Evolutionary conservation across 2,329 filamentous ascomycete genomes (phyloP).

Genomic region (Verticillium dahliae): DNA sequence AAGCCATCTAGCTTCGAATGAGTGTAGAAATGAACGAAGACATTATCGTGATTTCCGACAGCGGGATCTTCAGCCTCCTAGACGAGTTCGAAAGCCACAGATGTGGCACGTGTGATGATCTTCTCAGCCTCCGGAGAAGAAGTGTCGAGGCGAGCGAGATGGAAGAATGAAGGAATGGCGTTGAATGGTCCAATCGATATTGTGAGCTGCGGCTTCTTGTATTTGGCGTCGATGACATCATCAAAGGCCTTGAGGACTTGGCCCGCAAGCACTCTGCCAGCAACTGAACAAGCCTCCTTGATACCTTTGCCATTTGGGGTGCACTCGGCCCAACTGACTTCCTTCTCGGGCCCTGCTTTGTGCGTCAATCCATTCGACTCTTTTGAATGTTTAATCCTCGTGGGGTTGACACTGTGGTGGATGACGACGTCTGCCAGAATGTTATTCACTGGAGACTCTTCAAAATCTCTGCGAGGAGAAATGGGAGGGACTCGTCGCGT

Average conservation of each 20-base stretch:
- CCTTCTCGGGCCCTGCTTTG: too few relatives aligned
- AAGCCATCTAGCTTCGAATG: background rate
- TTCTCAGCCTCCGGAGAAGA: background rate
- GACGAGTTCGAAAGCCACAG: background rate
- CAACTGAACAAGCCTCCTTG: background rate
- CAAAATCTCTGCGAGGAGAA: background rate
- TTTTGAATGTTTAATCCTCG: background rate
- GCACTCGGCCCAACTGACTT: background rate
- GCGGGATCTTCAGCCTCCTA: background rate
- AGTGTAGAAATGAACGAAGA: background rate
- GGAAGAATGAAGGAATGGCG: background rate
- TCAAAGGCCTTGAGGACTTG: background rate
- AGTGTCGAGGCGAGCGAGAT: background rate
- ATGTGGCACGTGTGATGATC: background rate
- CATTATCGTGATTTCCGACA: background rate
- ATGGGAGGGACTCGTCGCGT: background rate
- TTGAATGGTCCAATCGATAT: background rate
- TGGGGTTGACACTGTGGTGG: background rate
- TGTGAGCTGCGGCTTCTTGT: background rate
- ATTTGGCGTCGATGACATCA: background rate
- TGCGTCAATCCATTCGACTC: background rate
- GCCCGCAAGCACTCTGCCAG: background rate
- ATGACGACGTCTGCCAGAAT: background rate
- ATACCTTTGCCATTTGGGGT: background rate
- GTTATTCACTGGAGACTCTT: background rate